Conservation (phyloP, 345 rosid genomes). For the Abelmoschus esculentus region DNA sequence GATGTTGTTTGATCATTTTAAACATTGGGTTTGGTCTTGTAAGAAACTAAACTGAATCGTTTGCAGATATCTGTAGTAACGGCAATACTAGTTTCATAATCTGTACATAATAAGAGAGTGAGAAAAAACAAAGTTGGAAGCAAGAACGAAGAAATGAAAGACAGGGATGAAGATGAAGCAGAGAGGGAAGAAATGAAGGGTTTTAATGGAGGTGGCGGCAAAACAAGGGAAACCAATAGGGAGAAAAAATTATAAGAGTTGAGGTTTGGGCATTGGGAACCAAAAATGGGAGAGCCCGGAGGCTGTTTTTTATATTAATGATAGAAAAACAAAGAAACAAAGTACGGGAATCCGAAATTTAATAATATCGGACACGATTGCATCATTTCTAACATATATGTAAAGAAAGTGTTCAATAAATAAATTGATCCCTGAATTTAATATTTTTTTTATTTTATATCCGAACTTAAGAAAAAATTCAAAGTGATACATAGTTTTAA, state of each 20-base stretch:
- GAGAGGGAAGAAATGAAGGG: background rate
- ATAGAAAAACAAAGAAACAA: background rate
- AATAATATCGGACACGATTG: background rate
- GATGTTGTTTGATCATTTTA: conserved; percentile 15
- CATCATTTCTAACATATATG: background rate
- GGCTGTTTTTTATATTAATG: background rate
- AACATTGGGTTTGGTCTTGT: conserved; percentile 15
- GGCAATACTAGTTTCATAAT: background rate
- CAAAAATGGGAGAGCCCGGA: background rate
- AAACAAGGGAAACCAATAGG: background rate
- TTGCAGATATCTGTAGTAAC: conserved; percentile 13
- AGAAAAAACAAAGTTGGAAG: background rate
- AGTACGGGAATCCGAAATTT: background rate
- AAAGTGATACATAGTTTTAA: too few relatives aligned
- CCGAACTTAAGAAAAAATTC: too few relatives aligned
- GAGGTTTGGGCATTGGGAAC: background rate
- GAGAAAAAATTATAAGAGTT: background rate
- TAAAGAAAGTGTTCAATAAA: background rate
- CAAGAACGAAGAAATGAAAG: background rate
- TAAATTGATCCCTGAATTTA: too few relatives aligned
- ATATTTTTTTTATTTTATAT: too few relatives aligned
- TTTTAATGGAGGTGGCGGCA: conserved; percentile 8
- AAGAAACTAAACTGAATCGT: background rate
- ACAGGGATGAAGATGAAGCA: background rate
- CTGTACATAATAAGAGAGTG: conserved; percentile 2